Base-by-base conservation (phyloP, 352 stramenopile species). In the Phytophthora melonis region DNA sequence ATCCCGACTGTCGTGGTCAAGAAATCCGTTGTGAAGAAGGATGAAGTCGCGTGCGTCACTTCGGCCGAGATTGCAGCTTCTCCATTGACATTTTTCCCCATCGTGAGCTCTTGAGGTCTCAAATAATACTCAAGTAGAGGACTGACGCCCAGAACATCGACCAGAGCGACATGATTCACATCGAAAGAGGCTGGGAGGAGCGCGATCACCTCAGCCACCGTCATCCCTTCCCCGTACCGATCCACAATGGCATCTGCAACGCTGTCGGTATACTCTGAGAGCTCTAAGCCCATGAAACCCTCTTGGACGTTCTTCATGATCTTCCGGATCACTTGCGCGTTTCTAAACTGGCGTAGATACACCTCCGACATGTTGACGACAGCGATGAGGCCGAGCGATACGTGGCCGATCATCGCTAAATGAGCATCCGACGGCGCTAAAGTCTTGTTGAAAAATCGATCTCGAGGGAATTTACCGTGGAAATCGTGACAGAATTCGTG, bases 231-330 rank as follows among this genome's bases (percentile, higher is more conserved):
- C 5, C 72, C 57, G 47, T 82, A 84, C 13, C 53, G 50, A 6
- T 61, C 52, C 3, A 84, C 64, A 14, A 82, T 78, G 5, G 68
- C 68, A 14, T 73, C 27, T 4, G 75, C 78, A 0, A 73, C 58
- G 1, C 43, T 49, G 41, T 85, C 63, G 2, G 63, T 81, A 45
- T 80, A 84, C 1, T 53, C 63, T 7, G 72, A 61, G 3, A 74
- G 41, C 4, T 41, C 47, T 5, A 74, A 30, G n/a, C 52, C 68
- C 9, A 80, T 27, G 43, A 74, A 84, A 1, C 78, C 78, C 57
- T 80, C 68, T 6, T 79, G 63, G 1, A 84, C 72, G 11, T 77
- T 80, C 32, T 81, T 84, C 67, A 79, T 82, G 65, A 85, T 67
- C 55, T 78, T 81, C 5, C 78, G 75, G 21, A 85, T 55, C 27